Conservation (phyloP, 352 stramenopile genomes). For the Phytophthora cactorum region DNA sequence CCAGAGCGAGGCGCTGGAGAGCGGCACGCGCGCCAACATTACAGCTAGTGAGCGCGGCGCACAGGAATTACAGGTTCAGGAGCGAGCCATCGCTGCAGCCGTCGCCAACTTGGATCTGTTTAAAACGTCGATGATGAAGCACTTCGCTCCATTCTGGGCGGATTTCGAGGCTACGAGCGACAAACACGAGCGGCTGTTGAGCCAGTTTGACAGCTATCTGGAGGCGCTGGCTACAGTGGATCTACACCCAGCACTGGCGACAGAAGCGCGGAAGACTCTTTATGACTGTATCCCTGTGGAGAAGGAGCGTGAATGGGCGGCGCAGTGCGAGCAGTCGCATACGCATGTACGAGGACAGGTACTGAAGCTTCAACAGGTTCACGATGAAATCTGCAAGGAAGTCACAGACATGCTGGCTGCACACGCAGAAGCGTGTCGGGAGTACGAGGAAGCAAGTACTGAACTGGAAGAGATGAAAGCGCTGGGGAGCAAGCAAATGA, state of each 20-base stretch:
- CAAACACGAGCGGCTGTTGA: constrained; percentile 67
- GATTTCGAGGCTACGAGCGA: constrained; percentile 69
- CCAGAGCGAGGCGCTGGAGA: constrained; percentile 71
- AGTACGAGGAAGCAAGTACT: constrained; percentile 50
- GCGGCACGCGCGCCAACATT: constrained; percentile 61
- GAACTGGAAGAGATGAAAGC: constrained; percentile 62
- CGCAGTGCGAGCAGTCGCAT: constrained; percentile 83
- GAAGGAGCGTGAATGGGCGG: constrained; percentile 79
- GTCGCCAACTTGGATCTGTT: constrained; percentile 85
- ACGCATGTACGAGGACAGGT: constrained; percentile 69
- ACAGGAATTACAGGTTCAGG: constrained; percentile 67
- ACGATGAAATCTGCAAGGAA: constrained; percentile 75
- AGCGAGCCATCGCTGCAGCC: constrained; percentile 72
- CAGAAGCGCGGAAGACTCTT: constrained; percentile 65
- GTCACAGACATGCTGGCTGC: constrained; percentile 55
- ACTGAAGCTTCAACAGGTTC: constrained; percentile 61
- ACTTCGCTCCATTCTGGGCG: constrained; percentile 82
- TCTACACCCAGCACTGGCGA: constrained; percentile 71
- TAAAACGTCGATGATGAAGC: constrained; percentile 82
- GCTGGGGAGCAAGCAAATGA: constrained; percentile 48
- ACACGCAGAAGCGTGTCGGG: constrained; percentile 48
- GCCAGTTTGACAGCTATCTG: constrained; percentile 77
- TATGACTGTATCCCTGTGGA: constrained; percentile 85
- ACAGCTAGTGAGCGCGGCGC: constrained; percentile 57
- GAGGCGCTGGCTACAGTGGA: constrained; percentile 57